Evolutionary conservation across 805 yeast genomes (phyloP).

Genomic region (Nakazawaea holstii): DNA sequence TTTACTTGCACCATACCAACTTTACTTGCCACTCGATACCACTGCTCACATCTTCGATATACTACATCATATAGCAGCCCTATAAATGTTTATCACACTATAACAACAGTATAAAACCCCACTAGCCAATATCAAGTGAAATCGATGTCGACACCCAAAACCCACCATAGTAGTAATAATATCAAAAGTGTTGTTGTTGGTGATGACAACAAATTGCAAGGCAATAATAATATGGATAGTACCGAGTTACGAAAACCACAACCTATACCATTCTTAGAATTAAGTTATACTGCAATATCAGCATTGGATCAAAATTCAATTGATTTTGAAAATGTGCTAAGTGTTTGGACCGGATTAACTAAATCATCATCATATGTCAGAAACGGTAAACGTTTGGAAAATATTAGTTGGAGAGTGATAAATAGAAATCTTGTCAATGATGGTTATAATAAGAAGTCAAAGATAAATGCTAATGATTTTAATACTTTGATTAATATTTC

Average conservation of each 20-base stretch:
- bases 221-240: neutral
- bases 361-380: slow-evolving; percentile 25
- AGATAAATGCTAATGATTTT: slow-evolving; percentile 18
- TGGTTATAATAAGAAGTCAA: neutral
- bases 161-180: neutral
- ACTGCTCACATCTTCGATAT: no score
- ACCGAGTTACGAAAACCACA: slow-evolving; percentile 7
- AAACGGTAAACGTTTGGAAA: slow-evolving; percentile 29
- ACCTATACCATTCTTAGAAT: slow-evolving; percentile 26
- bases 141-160: neutral
- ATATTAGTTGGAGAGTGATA: slow-evolving; percentile 30
- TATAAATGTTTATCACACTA: neutral
- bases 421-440: slow-evolving; percentile 20
- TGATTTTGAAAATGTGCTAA: slow-evolving; percentile 33
- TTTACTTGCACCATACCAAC: no score
- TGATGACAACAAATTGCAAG: neutral
- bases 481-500: slow-evolving; percentile 24
- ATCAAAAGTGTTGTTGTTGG: neutral
- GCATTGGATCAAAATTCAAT: slow-evolving; percentile 1
- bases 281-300: slow-evolving; percentile 15
- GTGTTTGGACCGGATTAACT: slow-evolving; percentile 35
- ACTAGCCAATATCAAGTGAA: no score
- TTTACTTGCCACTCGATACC: no score
- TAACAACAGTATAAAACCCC: neutral
- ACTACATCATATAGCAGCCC: no score